Base-by-base conservation (phyloP, 352 stramenopile genomes). In the Globisporangium solare region DNA sequence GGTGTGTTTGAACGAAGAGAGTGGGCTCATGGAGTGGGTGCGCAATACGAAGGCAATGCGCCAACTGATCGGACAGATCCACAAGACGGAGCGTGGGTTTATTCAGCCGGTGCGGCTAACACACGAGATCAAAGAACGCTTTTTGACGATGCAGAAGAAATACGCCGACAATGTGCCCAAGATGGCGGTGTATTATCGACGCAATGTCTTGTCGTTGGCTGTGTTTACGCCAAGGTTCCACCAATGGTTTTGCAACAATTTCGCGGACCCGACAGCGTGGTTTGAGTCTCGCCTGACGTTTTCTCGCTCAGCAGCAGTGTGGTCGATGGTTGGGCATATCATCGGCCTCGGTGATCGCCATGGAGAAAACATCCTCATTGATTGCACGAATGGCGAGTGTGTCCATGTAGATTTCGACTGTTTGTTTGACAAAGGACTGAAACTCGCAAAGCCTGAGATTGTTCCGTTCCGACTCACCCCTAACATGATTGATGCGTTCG, bases 361-460 rank as follows among this genome's bases (percentile, higher is more conserved):
- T 58, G 94, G 96, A 1, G 98, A 99, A 69, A 99, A 99, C 68
- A 99, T 99, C 63, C 71, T 99, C 14, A 95, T 99, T 39, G 96
- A 99, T 70, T 98, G 83, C 50, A 93, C 73, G 15, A 98, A 81
- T 54, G 97, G 97, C 41, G 97, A 99, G 76, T 98, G 95, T 60
- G 96, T 99, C 12, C 98, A 99, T 75, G 97, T 99, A 49, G 98
- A 99, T 71, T 99, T 99, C 77, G 96, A 99, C 70, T 99, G 98
- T 65, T 87, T 99, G 49, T 99, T 99, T 68, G 97, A 99, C 73
- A 99, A 99, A 67, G 97, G 97, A 6, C 77, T 99, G 6, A 89
- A 93, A 61, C 76, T 99, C 12, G 81, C 86, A 13, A 89, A 89
- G 47, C 97, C 97, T 4, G 97, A 99, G 76, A 96, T 99, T 49